Evolutionary conservation across 2,329 filamentous ascomycete species (phyloP), one percentile per base, ranked within the genome.

Genomic region (Trichoderma sp.): DNA sequence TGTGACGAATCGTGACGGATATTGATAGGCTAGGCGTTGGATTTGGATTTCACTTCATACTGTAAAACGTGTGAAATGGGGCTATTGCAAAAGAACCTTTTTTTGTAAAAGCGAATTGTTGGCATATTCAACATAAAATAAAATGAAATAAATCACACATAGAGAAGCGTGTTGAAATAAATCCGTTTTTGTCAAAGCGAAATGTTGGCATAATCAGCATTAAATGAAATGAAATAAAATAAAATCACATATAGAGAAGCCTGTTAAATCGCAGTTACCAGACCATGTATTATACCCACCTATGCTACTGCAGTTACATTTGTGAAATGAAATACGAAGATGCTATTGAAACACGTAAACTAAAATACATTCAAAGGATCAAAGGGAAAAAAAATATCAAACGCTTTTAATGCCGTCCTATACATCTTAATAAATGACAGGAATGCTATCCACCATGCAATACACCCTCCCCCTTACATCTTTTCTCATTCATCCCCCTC

Each of bases 401-500:
- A 49, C 53, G 53, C 63, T 66, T 66, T 66, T 66, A 49, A 49
- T 37, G 27, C 13, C 40, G 47, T 10, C 60, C 37, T 53, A 33
- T 53, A 37, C 19, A 52, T 49, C 24, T 53, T 27, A 29, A 53
- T 33, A 19, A 43, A 49, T 31, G 29, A 62, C 59, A 49, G 29
- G 47, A 52, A 47, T 43, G 59, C 59, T 62, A 8, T 47, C 24
- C 40, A 24, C n/a, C n/a, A 49, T 49, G 21, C 27, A 62, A 35
- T 40, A n/a, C 59, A 52, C 5, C 40, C 19, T 14, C 7, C 7
- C n/a, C 33, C 5, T 31, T 31, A n/a, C 43, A 5, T 61, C 40
- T 33, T n/a, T 40, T 21, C 40, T 40, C 14, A 49, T 35, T n/a
- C 10, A 11, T 7, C 16, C 11, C n/a, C 31, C n/a, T 19, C 19